Base-by-base conservation (phyloP, 2,329 filamentous ascomycete species). In the Alternaria angustiovoidea region DNA sequence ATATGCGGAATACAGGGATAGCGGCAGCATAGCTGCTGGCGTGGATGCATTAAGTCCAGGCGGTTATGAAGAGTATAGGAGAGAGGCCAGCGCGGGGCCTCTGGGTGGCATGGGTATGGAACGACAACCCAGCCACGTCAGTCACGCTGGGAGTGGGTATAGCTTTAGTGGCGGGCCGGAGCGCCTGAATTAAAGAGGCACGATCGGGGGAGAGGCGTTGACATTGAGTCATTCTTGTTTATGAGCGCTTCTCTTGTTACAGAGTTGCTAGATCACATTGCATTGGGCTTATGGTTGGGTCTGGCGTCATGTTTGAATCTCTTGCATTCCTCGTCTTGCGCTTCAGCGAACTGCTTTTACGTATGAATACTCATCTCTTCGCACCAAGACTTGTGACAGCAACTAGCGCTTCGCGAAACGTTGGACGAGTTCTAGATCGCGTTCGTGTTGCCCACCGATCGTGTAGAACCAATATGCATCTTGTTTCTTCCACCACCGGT, bases 401-500 rank as follows among this genome's bases (percentile, higher is more conserved):
- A 16, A 39, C 65, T 59, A 63, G 54, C 60, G 62, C 46, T 58
- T 63, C 20, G 63, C 57, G 47, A 63, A 57, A 28, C 57, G 65
- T 38, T 70, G 65, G 11, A 76, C 61, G 44, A 70, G 60, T 30
- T 76, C 76, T 22, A 83, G 54, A 62, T 83, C 80, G n/a, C 72
- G 65, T 41, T 79, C 75, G 59, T 83, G 81, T 59, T 75, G 67
- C 6, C 74, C 73, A 34, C 59, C 64, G 7, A 76, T 74, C 11
- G 71, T 77, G 63, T 88, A 88, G 38, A 82, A 69, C 86, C 86
- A 88, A 42, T 73, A 72, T 38, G 76, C 69, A 5, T 80, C 67
- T 8, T 81, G 77, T 16, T 78, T 78, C 48, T 75, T 81, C 86
- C 86, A 88, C 46, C 80, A 81, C 22, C 87, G 79, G 62, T 85